phyloP scores from a whole-genome alignment of 371 early-diverging fungal genomes.

The Syncephalastrum racemosum region DNA sequence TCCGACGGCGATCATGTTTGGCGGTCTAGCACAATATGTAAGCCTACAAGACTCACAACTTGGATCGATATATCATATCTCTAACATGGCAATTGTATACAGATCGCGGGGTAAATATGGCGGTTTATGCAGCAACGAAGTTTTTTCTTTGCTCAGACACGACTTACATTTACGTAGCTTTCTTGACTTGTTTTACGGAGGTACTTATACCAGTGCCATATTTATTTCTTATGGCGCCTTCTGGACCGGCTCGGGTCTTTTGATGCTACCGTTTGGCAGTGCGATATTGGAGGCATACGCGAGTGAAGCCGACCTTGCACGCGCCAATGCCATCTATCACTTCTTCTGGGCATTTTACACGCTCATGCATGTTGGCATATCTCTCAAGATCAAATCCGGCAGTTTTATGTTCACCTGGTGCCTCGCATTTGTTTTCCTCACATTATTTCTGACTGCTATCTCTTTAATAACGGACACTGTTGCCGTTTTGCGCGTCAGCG shows the following conservation, averaged over 20 bases:
- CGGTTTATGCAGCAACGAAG: not conserved
- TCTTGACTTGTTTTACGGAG: conserved; percentile 10
- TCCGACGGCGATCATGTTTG: conserved; percentile 25
- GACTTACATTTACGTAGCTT: conserved; percentile 4
- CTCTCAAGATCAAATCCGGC: conserved; percentile 32
- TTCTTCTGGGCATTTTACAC: conserved; percentile 38
- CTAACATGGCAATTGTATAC: not conserved
- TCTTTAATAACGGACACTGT: conserved; percentile 24
- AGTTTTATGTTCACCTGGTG: conserved; percentile 28
- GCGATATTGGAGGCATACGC: conserved; percentile 22
- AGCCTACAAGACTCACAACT: conserved; percentile 1
- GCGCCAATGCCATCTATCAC: conserved; percentile 27
- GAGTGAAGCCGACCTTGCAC: conserved; percentile 22
- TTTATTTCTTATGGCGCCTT: conserved; percentile 37
- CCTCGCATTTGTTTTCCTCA: conserved; percentile 33
- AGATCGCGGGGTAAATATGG: conserved; percentile 18
- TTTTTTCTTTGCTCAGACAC: not conserved
- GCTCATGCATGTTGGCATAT: conserved; percentile 32
- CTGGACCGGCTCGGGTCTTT: conserved; percentile 14
- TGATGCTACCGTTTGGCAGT: conserved; percentile 30
- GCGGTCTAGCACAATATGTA: conserved; percentile 33
- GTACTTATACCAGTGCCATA: conserved; percentile 21
- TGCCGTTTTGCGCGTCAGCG: conserved; percentile 21
- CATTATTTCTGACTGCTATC: conserved; percentile 37
- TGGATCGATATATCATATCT: conserved; percentile 5